A percentile compares a stretch with the other conserved stretches of the same genome.
Conservation (phyloP, 2,329 filamentous ascomycete genomes). For the Arachnopeziza araneosa region DNA sequence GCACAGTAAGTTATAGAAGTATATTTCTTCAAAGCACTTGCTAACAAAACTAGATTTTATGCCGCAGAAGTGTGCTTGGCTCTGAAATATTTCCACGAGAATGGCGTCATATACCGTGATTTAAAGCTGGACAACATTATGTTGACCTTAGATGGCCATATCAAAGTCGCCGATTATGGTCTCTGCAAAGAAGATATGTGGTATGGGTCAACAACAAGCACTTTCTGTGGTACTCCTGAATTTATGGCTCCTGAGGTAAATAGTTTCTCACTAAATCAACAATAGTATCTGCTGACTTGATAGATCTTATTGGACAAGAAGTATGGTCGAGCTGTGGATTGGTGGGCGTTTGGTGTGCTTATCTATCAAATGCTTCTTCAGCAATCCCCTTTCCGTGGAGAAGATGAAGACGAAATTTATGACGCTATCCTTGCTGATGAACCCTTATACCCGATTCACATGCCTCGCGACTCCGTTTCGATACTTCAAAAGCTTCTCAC, state of each 20-base stretch:
- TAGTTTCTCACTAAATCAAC: conserved; percentile 1
- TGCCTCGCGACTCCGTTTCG: conserved; percentile 95
- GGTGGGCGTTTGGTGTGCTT: conserved; percentile 98
- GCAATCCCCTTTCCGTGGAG: conserved; percentile 96
- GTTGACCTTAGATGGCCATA: conserved; percentile 89
- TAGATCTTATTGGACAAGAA: conserved; percentile 97
- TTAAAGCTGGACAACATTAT: conserved; percentile 84
- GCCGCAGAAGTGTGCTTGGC: conserved; percentile 95
- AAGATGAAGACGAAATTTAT: conserved; percentile 99
- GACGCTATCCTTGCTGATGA: conserved; percentile 97
- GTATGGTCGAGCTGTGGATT: conserved; percentile 94
- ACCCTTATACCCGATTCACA: conserved; percentile 95
- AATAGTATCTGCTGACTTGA: conserved; percentile 25
- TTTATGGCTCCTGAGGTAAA: conserved; percentile 97
- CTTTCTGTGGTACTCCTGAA: conserved; percentile 98
- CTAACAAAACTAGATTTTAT: conserved; percentile 64
- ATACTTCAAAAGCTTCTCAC: conserved; percentile 97
- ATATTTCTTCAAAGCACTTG: conserved; percentile 3
- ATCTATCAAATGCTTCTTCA: conserved; percentile 99
- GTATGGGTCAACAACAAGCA: conserved; percentile 94
- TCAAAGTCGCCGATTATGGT: conserved; percentile 98
- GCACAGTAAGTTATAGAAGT: conserved; percentile 65
- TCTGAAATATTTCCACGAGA: conserved; percentile 98
- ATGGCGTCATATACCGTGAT: conserved; percentile 93
- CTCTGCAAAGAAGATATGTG: conserved; percentile 99